A percentile compares a stretch with the other conserved stretches of the same genome.
Conservation (phyloP, 768 basidiomycete genomes). For the Phlebiopsis gigantea region DNA sequence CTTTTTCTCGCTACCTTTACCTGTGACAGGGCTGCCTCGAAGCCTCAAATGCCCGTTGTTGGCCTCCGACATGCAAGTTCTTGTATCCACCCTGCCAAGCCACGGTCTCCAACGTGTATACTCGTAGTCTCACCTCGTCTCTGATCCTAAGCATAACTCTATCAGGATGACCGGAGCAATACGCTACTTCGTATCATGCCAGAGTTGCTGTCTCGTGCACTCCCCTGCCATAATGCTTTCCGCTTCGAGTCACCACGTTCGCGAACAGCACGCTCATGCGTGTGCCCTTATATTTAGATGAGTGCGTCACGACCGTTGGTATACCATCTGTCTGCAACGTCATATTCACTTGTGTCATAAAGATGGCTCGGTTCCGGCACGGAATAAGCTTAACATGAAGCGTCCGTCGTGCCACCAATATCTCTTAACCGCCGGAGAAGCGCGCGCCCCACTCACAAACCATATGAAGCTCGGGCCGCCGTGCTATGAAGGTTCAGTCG, state of each 20-base stretch:
- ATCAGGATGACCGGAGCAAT: not conserved
- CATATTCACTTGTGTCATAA: not conserved
- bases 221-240: not conserved
- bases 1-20: not conserved
- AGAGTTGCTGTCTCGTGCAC: not conserved
- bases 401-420: not conserved
- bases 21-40: not conserved
- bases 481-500: not conserved
- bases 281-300: not conserved
- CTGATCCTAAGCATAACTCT: not conserved
- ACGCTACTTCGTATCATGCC: not conserved
- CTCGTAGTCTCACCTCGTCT: not conserved
- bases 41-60: not conserved
- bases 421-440: not conserved
- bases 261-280: not conserved
- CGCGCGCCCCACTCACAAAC: not conserved
- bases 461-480: not conserved
- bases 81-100: not conserved
- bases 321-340: not conserved
- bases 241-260: not conserved
- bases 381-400: constrained; percentile 2
- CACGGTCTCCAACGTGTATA: not conserved
- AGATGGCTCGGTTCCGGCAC: constrained; percentile 1
- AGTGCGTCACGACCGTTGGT: not conserved
- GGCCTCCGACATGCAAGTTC: not conserved